A percentile compares a stretch with the other conserved stretches of the same genome.
Evolutionary conservation across 2,329 filamentous ascomycete species (phyloP).

Genomic region (Alternaria burnsii): DNA sequence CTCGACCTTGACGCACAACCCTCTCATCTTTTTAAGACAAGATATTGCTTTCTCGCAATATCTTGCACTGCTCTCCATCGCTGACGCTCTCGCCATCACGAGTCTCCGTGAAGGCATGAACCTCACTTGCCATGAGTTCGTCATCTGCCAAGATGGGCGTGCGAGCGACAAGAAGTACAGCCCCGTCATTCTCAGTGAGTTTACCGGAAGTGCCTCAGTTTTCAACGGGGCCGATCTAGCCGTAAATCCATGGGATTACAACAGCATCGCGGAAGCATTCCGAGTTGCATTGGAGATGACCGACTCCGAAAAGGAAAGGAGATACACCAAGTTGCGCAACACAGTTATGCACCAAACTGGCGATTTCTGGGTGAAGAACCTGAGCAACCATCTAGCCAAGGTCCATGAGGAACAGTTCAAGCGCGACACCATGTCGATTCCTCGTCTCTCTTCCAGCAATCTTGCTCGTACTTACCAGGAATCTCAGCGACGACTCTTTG

Average conservation of each 20-base stretch:
- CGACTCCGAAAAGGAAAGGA: slow-evolving; percentile 73
- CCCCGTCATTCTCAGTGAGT: slow-evolving; percentile 91
- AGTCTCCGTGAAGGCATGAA: slow-evolving; percentile 98
- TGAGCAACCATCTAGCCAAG: slow-evolving; percentile 73
- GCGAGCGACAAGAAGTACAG: slow-evolving; percentile 78
- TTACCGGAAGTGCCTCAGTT: slow-evolving; percentile 88
- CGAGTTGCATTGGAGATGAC: slow-evolving; percentile 82
- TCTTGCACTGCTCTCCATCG: slow-evolving; percentile 86
- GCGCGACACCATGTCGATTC: slow-evolving; percentile 85
- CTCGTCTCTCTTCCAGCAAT: slow-evolving; percentile 75
- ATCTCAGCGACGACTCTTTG: slow-evolving; percentile 77
- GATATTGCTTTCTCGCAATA: slow-evolving; percentile 94
- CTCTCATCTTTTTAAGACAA: slow-evolving; percentile 91
- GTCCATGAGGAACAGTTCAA: slow-evolving; percentile 86
- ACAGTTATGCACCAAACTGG: slow-evolving; percentile 84
- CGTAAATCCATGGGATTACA: slow-evolving; percentile 96
- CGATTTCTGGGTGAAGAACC: slow-evolving; percentile 82
- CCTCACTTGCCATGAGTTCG: slow-evolving; percentile 90
- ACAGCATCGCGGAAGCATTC: slow-evolving; percentile 86
- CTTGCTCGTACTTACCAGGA: slow-evolving; percentile 72
- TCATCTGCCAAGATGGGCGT: slow-evolving; percentile 89
- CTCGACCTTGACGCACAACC: slow-evolving; percentile 90
- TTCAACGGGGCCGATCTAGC: slow-evolving; percentile 82
- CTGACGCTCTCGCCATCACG: slow-evolving; percentile 92
- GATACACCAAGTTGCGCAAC: slow-evolving; percentile 78